Evolutionary conservation across 2,329 filamentous ascomycete species (phyloP).

Genomic region (Fusarium metavorans): DNA sequence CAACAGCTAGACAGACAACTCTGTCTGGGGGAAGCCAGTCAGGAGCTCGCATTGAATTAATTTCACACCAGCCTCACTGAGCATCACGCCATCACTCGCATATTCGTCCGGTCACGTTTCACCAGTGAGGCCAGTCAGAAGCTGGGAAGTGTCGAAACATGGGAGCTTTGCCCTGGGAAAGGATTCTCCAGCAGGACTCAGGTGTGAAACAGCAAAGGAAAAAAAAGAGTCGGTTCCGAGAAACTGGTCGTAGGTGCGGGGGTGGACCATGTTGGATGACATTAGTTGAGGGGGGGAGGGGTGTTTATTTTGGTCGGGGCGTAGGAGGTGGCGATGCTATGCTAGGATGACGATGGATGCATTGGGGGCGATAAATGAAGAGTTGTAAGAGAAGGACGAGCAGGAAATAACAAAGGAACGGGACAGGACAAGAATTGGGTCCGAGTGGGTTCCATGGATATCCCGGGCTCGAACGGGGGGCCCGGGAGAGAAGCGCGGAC

Average conservation of each 20-base stretch:
- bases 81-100: slow-evolving; percentile 43
- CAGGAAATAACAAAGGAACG: neutral
- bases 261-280: slow-evolving; percentile 44
- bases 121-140: slow-evolving; percentile 23
- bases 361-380: neutral
- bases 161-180: slow-evolving; percentile 18
- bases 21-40: neutral
- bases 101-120: slow-evolving; percentile 44
- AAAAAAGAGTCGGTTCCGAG: slow-evolving; percentile 36
- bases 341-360: neutral
- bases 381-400: neutral
- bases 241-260: slow-evolving; percentile 43
- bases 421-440: neutral
- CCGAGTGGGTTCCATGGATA: slow-evolving; percentile 32
- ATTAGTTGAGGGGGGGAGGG: slow-evolving; percentile 20
- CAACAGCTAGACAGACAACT: neutral
- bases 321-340: slow-evolving; percentile 30
- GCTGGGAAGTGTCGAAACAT: slow-evolving; percentile 16
- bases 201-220: slow-evolving; percentile 25
- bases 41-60: slow-evolving; percentile 38
- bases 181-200: slow-evolving; percentile 5
- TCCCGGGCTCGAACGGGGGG: slow-evolving; percentile 30
- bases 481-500: slow-evolving; percentile 25
- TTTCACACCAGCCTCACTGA: slow-evolving; percentile 35
- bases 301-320: slow-evolving; percentile 38